Evolutionary conservation across 2,329 filamentous ascomycete species (phyloP), one percentile per base, ranked within the genome.

Genomic region (Orbilia quercus): DNA sequence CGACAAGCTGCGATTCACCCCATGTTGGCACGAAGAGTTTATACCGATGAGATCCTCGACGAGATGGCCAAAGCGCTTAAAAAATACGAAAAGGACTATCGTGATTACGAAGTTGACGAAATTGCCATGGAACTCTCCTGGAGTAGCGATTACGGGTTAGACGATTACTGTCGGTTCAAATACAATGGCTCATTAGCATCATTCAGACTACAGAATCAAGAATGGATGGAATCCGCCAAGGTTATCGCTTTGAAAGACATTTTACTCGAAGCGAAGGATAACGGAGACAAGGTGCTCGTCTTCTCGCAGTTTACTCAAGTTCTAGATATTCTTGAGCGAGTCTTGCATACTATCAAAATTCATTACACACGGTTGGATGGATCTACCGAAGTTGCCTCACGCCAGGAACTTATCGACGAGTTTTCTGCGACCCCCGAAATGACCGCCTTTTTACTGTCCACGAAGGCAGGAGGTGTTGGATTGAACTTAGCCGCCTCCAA

Each of bases 401-500:
- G 95, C 7, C 95, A 98, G 81, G 87, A 89, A 2, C 86, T 97
- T 75, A 92, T 98, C 76, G 91, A 99, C 80, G 85, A 90, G 45
- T 99, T 96, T 84, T 90, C 92, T 77, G 82, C 86, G 1, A 87
- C 96, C 78, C 82, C 85, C 0, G 84, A 85, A 1, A 96, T 98
- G 58, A 90, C 92, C 0, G 92, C 96, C 0, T 99, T 99, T 81
- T 86, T 99, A 76, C 86, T 99, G 4, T 95, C 91, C 0, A 99
- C 95, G 0, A 94, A 92, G 72, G 93, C 94, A 0, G 95, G 95
- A 58, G 95, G 95, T n/a, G 95, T 94, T 0, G 95, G 95, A 42
- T 96, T 99, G 82, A 99, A 99, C 81, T 82, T 99, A 62, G 95
- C 94, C 6, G 91, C 90, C 36, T 95, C 95, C 2, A 98, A 98